These are phyloP conservation scores for Clitopilus hobsonii DNA, from an alignment of 768 basidiomycete genomes.

Conservation along the genomic window DNA sequence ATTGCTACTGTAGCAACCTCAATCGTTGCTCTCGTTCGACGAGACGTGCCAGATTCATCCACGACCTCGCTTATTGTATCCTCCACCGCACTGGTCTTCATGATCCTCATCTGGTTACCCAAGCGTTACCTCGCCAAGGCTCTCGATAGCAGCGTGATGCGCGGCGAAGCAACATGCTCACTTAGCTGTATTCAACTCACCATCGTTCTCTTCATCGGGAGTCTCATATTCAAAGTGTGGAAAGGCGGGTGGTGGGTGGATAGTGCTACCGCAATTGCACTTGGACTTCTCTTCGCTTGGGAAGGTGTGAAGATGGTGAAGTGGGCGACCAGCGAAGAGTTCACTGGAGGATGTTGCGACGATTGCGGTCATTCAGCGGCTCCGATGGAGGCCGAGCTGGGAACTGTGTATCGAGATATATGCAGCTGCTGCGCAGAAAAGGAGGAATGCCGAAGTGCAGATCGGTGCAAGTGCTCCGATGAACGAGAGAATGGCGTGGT, in stretches of 20 bases:
- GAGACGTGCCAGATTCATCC: conserved; percentile 31
- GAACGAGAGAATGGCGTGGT: background rate
- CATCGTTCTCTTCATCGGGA: conserved; percentile 35
- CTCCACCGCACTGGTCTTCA: conserved; percentile 31
- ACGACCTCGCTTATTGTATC: conserved; percentile 39
- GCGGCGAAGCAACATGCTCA: conserved; percentile 39
- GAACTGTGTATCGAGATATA: background rate
- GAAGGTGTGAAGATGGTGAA: conserved; percentile 38
- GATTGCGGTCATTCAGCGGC: conserved; percentile 7
- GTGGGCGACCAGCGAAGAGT: conserved; percentile 29
- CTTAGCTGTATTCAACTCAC: conserved; percentile 41
- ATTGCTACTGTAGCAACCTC: conserved; percentile 32
- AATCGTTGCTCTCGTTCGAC: conserved; percentile 26
- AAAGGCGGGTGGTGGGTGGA: conserved; percentile 47
- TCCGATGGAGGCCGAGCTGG: background rate
- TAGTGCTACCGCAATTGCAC: conserved; percentile 33
- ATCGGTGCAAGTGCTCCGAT: background rate
- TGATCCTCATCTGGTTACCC: conserved; percentile 35
- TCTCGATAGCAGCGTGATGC: conserved; percentile 39
- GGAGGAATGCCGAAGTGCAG: background rate
- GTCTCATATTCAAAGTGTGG: conserved; percentile 34
- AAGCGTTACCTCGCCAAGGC: conserved; percentile 40
- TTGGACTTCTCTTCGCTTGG: conserved; percentile 38
- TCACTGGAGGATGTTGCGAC: conserved; percentile 34
- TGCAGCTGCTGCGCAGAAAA: conserved; percentile 2